phyloP scores from a whole-genome alignment of 805 yeast species.

The Scheffersomyces coipomensis region DNA sequence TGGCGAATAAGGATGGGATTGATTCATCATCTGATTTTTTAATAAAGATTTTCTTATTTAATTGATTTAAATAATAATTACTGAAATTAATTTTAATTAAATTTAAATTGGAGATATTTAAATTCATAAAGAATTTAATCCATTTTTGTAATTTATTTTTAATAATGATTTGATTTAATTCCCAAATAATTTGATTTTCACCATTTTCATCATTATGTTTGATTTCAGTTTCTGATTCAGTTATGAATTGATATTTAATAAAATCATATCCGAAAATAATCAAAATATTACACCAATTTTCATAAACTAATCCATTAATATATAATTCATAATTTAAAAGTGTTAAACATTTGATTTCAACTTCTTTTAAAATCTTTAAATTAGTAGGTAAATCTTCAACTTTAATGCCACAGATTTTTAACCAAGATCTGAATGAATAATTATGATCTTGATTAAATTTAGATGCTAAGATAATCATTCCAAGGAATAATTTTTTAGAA shows the following conservation, averaged over 20 bases:
- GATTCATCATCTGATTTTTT: not conserved
- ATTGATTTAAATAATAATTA: conserved; percentile 26
- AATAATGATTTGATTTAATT: conserved; percentile 15
- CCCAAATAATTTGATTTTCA: conserved; percentile 24
- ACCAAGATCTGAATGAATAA: conserved; percentile 70
- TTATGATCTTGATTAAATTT: conserved; percentile 75
- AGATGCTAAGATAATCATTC: conserved; percentile 67
- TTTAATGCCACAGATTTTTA: conserved; percentile 62
- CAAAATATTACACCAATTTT: conserved; percentile 44
- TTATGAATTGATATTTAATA: conserved; percentile 32
- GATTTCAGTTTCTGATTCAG: not conserved
- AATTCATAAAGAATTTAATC: conserved; percentile 23
- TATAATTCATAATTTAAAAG: conserved; percentile 57
- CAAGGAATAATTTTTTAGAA: conserved; percentile 66
- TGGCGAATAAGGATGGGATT: not conserved
- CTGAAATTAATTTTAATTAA: conserved; percentile 23
- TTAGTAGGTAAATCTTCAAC: conserved; percentile 19
- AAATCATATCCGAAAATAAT: conserved; percentile 44
- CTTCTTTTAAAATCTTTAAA: conserved; percentile 43
- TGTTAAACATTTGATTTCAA: conserved; percentile 55
- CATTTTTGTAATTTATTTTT: conserved; percentile 25
- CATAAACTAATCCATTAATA: conserved; percentile 48
- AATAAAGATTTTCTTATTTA: conserved; percentile 27
- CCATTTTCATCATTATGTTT: conserved; percentile 4
- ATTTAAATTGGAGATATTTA: conserved; percentile 20